A percentile compares a stretch with the other conserved stretches of the same genome.
These are phyloP conservation scores for Botrytis porri DNA, from an alignment of 2,329 filamentous ascomycete species.

Conservation along the genomic window DNA sequence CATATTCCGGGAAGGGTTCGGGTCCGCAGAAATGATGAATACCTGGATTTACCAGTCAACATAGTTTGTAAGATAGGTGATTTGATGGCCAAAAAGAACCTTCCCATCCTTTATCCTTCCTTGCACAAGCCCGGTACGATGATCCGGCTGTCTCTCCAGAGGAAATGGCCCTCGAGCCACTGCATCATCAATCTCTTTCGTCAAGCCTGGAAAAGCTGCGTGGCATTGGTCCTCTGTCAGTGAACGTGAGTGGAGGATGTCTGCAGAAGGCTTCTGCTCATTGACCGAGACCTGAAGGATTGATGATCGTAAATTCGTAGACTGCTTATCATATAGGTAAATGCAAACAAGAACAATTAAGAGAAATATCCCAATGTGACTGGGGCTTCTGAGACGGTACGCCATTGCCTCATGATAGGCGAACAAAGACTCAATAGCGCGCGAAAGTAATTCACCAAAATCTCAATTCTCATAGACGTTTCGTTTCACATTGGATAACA, in stretches of 20 bases:
- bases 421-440: neutral
- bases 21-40: constrained; percentile 45
- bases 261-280: neutral
- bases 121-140: constrained; percentile 43
- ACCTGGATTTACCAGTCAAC: constrained; percentile 37
- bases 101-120: constrained; percentile 45
- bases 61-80: neutral
- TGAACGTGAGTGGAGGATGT: constrained; percentile 21
- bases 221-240: constrained; percentile 46
- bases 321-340: neutral
- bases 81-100: constrained; percentile 30
- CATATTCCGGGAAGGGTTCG: constrained; percentile 45
- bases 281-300: neutral
- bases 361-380: neutral
- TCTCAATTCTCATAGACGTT: neutral
- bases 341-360: neutral
- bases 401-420: neutral
- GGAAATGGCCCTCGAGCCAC: constrained; percentile 46
- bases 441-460: neutral
- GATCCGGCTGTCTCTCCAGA: constrained; percentile 39
- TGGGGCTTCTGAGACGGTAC: neutral
- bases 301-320: neutral
- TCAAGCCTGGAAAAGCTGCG: constrained; percentile 47
- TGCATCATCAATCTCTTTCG: constrained; percentile 46
- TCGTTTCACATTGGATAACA: constrained; percentile 3